phyloP scores from a whole-genome alignment of 2,329 filamentous ascomycete genomes.

The Didymosphaeria variabile region DNA sequence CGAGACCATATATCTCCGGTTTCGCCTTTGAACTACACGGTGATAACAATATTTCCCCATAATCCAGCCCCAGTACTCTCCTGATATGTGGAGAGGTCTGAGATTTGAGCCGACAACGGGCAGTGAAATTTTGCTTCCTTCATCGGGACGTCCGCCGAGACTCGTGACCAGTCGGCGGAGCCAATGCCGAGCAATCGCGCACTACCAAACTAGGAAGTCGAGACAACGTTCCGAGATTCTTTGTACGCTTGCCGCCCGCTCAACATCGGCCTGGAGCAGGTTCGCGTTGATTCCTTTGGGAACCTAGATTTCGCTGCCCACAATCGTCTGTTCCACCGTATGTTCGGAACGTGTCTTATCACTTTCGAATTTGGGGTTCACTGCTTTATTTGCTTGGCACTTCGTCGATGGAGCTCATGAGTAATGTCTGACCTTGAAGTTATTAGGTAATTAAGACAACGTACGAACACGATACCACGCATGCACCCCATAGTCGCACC shows the following conservation, averaged over 20 bases:
- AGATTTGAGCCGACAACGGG: slow-evolving; percentile 1
- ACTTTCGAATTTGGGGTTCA: not conserved
- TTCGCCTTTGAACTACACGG: slow-evolving; percentile 10
- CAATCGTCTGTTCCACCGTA: not conserved
- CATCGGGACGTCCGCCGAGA: not conserved
- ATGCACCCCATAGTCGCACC: not conserved
- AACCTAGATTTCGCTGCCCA: not conserved
- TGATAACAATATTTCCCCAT: not conserved
- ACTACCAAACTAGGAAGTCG: slow-evolving; percentile 7
- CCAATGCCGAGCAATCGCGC: slow-evolving; percentile 4
- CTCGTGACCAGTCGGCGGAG: not conserved
- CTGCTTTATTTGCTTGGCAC: not conserved
- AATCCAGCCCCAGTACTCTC: slow-evolving; percentile 1
- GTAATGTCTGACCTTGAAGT: not conserved
- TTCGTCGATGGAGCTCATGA: not conserved
- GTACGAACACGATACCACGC: not conserved
- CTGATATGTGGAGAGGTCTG: not conserved
- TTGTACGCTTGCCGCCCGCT: not conserved
- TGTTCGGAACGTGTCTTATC: too few species aligned
- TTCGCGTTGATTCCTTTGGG: not conserved
- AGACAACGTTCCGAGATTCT: not conserved
- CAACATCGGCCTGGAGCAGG: not conserved
- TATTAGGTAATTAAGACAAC: not conserved
- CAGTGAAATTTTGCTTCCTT: not conserved
- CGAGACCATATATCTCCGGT: slow-evolving; percentile 9